These are phyloP conservation scores for Starmerella etchellsii DNA, from an alignment of 805 yeast species.

Conservation along the genomic window DNA sequence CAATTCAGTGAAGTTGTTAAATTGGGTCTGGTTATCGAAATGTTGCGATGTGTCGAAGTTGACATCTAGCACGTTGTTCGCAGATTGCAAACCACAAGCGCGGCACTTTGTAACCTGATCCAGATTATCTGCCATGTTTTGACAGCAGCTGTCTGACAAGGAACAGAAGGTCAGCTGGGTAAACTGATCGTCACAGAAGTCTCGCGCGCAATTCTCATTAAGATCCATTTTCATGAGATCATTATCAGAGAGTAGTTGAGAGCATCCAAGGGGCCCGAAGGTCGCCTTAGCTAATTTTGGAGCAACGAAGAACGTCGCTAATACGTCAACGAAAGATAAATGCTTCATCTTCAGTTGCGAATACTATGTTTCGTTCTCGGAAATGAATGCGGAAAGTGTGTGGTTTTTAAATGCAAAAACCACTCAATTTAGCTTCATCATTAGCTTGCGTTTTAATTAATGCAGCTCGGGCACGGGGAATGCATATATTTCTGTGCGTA, in stretches of 20 bases:
- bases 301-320: background rate
- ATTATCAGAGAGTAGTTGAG: background rate
- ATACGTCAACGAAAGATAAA: background rate
- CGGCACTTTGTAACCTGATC: slow-evolving; percentile 11
- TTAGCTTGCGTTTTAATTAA: too few relatives aligned
- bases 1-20: slow-evolving; percentile 16
- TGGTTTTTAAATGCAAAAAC: background rate
- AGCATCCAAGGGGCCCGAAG: background rate
- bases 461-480: too few relatives aligned
- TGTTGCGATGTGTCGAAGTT: slow-evolving; percentile 13
- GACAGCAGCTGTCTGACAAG: slow-evolving; percentile 8
- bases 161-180: slow-evolving; percentile 14
- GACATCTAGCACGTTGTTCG: slow-evolving; percentile 9
- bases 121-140: background rate
- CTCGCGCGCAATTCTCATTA: slow-evolving; percentile 8
- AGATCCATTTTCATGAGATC: slow-evolving; percentile 7
- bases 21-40: slow-evolving; percentile 12
- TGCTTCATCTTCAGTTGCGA: background rate
- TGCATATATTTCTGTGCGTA: too few relatives aligned
- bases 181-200: slow-evolving; percentile 11
- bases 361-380: background rate
- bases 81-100: slow-evolving; percentile 13
- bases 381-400: background rate
- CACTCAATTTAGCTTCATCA: background rate
- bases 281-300: background rate